Base-by-base conservation (phyloP, 148 eudicot genomes). In the Chenopodium berlandieri region DNA sequence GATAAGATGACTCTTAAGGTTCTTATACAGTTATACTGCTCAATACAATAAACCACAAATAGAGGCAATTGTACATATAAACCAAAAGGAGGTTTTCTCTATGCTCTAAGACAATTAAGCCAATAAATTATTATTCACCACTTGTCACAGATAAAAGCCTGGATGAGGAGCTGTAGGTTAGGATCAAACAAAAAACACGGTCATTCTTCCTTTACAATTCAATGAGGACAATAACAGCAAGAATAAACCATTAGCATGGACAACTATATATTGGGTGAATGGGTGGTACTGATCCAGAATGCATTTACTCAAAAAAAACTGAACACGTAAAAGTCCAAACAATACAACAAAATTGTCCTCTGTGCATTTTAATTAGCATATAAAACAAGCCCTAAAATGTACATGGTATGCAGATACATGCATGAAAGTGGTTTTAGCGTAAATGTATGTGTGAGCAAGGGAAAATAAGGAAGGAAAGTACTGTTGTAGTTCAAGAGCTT, bases 401-500 rank as follows among this genome's bases (percentile, higher is more conserved):
- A 40, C 5, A 20, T 8, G 7, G 6, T 40, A 71, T 8, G 52
- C 52, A 71, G 27, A 71, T 40, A 37, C 0, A 71, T 9, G 2
- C 22, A 17, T 20, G 27, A 40, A 19, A 7, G 48, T 19, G 12
- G 62, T 20, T 12, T 2, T 0, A 71, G 7, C 58, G 12, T 30
- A 10, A 4, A n/a, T 19, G 16, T 22, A 77, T 14, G 32, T 37
- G 54, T 81, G 81, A 83, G 72, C 78, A 68, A 80, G 34, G 60
- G 66, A 60, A 52, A 46, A 77, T 65, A 77, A 80, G 72, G 40
- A 81, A 60, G 72, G 40, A 79, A 60, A 37, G 30, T 88, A 94
- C 99, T 91, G 83, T 95, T 95, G 89, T 95, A 95, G 91, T 95
- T 93, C 79, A 95, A 87, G 75, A 95, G 94, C 91, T 95, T 95